Base-by-base conservation (phyloP, 163 green algal species). In the Volvox carteri region DNA sequence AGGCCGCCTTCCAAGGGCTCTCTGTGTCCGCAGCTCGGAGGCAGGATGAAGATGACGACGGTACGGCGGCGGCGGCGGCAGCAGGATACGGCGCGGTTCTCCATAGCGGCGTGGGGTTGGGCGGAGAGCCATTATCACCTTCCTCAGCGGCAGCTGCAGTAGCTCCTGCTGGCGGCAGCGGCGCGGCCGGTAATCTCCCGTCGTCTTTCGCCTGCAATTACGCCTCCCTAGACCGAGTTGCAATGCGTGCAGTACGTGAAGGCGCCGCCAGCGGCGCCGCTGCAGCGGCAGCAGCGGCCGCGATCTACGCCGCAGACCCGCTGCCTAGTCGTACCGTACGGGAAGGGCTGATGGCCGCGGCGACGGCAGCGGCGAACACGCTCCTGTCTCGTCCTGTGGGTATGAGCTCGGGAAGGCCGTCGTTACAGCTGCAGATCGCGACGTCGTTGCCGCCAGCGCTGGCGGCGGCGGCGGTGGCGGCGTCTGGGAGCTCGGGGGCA, bases 1-100 rank as follows among this genome's bases (percentile, higher is more conserved):
- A 86, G 78, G 78, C 78, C 8, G 78, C 54, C 0, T 75, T 76
- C 14, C 56, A 86, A 60, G 39, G 78, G 56, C 78, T 86, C 0
- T 19, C 78, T 6, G 56, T 76, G 37, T 25, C 78, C 21, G 18
- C 78, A 1, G 25, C 78, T 11, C 16, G 37, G 62, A 39, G 23
- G 8, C 3, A 23, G n/a, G 62, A 37, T 5, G 62, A 39, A n/a
- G n/a, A n/a, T n/a, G n/a, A n/a, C n/a, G n/a, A n/a, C n/a, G n/a
- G n/a, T n/a, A n/a, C n/a, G n/a, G n/a, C n/a, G n/a, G n/a, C 14
- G 16, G 62, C 58, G 58, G 58, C 62, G 16, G 62, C 62, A 28
- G 62, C 62, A 8, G 28, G 62, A 37, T 16, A 2, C 11, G 28
- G 62, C 74, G 12, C 7, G 54, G 54, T n/a, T n/a, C n/a, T n/a